Percentiles rank a stretch among this genome's conserved stretches.
phyloP scores from a whole-genome alignment of 2,329 filamentous ascomycete genomes.

The Orbilia ellipsospora region DNA sequence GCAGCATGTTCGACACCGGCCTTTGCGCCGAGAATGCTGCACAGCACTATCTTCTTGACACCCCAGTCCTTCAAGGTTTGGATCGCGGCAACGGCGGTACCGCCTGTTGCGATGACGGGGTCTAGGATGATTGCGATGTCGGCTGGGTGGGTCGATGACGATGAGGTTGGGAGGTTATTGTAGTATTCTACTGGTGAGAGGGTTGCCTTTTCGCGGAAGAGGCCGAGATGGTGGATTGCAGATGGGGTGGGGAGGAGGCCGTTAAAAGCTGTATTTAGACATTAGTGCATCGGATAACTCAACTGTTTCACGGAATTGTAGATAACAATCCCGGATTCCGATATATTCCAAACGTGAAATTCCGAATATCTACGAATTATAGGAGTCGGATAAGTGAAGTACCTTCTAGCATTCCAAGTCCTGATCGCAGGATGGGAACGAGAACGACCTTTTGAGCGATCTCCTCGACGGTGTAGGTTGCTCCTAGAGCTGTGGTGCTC shows the following conservation, averaged over 20 bases:
- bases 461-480: constrained; percentile 52
- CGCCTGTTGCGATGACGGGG: constrained; percentile 92
- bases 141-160: constrained; percentile 63
- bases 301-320: neutral
- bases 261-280: constrained; percentile 72
- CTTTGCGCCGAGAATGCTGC: constrained; percentile 78
- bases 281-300: neutral
- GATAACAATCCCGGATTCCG: neutral
- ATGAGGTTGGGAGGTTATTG: constrained; percentile 81
- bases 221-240: constrained; percentile 89
- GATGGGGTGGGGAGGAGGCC: constrained; percentile 82
- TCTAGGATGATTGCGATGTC: constrained; percentile 86
- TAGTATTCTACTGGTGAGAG: constrained; percentile 96
- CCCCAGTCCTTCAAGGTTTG: constrained; percentile 92
- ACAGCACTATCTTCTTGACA: constrained; percentile 79
- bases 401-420: constrained; percentile 90
- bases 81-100: constrained; percentile 88
- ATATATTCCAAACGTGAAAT: neutral
- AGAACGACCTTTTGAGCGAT: constrained; percentile 75
- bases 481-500: constrained; percentile 80
- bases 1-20: constrained; percentile 79
- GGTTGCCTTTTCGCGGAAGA: constrained; percentile 89
- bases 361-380: no score
- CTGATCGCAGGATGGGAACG: constrained; percentile 91
- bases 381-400: constrained; percentile 8